phyloP scores from a whole-genome alignment of 805 yeast genomes.

The Lachancea dasiensis region DNA sequence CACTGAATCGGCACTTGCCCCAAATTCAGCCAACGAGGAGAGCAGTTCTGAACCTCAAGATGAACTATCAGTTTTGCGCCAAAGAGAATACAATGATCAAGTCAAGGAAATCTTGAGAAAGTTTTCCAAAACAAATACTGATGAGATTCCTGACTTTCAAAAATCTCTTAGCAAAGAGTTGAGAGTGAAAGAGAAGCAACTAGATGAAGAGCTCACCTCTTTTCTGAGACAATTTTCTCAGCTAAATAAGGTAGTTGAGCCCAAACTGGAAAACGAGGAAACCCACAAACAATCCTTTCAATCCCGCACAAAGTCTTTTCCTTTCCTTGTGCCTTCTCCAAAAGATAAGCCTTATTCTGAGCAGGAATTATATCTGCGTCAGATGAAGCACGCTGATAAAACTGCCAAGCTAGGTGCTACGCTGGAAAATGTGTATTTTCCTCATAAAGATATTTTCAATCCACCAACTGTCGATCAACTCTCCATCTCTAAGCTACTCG shows the following conservation, averaged over 20 bases:
- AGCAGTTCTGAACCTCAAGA: slow-evolving; percentile 11
- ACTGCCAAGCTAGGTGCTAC: slow-evolving; percentile 60
- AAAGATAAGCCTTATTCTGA: slow-evolving; percentile 61
- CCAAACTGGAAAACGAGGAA: slow-evolving; percentile 10
- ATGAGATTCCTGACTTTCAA: slow-evolving; percentile 15
- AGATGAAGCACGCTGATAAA: slow-evolving; percentile 51
- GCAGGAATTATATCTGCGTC: slow-evolving; percentile 74
- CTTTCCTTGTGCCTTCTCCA: slow-evolving; percentile 57
- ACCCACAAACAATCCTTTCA: slow-evolving; percentile 2
- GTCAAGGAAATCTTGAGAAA: slow-evolving; percentile 17
- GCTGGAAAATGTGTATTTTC: slow-evolving; percentile 56
- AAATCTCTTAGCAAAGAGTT: slow-evolving; percentile 14
- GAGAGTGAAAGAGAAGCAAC: slow-evolving; percentile 25
- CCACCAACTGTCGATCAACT: slow-evolving; percentile 56
- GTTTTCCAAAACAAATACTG: slow-evolving; percentile 16
- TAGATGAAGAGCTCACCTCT: slow-evolving; percentile 27
- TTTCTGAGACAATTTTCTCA: slow-evolving; percentile 27
- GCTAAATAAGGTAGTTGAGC: slow-evolving; percentile 17
- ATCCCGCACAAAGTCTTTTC: slow-evolving; percentile 32
- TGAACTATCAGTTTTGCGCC: slow-evolving; percentile 22
- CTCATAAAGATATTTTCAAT: slow-evolving; percentile 55
- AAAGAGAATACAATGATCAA: slow-evolving; percentile 25
- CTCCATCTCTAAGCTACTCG: slow-evolving; percentile 64
- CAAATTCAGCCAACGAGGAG: background rate
- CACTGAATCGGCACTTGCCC: background rate